phyloP scores from a whole-genome alignment of 2,329 filamentous ascomycete genomes.

The Claviceps digitariae region DNA sequence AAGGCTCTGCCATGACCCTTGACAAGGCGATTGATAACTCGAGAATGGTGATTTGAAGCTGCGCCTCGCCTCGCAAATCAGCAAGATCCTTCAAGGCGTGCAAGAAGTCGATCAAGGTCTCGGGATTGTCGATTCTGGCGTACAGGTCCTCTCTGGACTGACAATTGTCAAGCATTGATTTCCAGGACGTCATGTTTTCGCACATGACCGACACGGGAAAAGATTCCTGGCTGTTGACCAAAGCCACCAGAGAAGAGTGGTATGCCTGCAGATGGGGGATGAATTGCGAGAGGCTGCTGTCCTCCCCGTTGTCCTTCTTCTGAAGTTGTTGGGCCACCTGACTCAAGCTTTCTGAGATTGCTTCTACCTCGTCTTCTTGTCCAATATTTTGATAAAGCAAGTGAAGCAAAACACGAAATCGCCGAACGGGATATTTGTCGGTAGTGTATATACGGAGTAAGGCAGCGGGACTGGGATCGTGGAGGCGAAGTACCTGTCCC shows the following conservation, averaged over 20 bases:
- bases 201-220: slow-evolving; percentile 19
- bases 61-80: slow-evolving; percentile 35
- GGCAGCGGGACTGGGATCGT: slow-evolving; percentile 31
- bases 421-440: slow-evolving; percentile 37
- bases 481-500: slow-evolving; percentile 23
- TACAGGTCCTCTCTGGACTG: slow-evolving; percentile 27
- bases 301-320: slow-evolving; percentile 27
- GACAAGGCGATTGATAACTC: slow-evolving; percentile 32
- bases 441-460: slow-evolving; percentile 36
- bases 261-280: slow-evolving; percentile 35
- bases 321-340: slow-evolving; percentile 23
- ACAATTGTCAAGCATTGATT: slow-evolving; percentile 24
- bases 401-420: slow-evolving; percentile 36
- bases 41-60: slow-evolving; percentile 31
- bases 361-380: slow-evolving; percentile 23
- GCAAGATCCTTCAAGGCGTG: slow-evolving; percentile 37
- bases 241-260: slow-evolving; percentile 28
- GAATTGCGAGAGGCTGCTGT: slow-evolving; percentile 29
- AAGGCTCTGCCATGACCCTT: slow-evolving; percentile 17
- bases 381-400: slow-evolving; percentile 37
- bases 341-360: slow-evolving; percentile 26
- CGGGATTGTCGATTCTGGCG: slow-evolving; percentile 33
- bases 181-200: slow-evolving; percentile 31
- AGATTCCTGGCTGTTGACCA: slow-evolving; percentile 23
- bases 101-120: slow-evolving; percentile 34